phyloP scores from a whole-genome alignment of 768 basidiomycete genomes.

The Dacryopinax spathularia region DNA sequence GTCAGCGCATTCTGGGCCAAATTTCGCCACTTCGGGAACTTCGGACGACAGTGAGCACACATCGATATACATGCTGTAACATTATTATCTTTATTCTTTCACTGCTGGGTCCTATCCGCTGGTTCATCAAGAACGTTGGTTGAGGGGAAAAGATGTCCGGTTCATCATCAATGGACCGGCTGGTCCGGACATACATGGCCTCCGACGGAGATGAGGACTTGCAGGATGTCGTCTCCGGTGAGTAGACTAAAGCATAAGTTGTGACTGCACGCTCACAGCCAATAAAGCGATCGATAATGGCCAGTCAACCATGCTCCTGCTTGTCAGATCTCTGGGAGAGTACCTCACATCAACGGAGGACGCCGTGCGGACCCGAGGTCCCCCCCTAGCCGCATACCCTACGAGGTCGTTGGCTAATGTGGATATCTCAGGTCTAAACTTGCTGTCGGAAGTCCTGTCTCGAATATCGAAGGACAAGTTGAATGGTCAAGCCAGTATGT shows the following conservation, averaged over 20 bases:
- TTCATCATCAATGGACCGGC: conserved; percentile 25
- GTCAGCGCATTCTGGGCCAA: not conserved
- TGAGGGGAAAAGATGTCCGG: too few species aligned
- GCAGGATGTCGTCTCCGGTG: conserved; percentile 45
- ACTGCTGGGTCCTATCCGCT: too few species aligned
- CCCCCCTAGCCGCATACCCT: conserved; percentile 4
- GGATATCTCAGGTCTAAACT: conserved; percentile 55
- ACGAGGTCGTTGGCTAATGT: not conserved
- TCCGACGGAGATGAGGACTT: conserved; percentile 47
- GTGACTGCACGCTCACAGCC: not conserved
- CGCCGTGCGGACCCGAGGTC: conserved; percentile 64
- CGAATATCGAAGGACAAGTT: conserved; percentile 46
- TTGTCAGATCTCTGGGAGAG: conserved; percentile 78
- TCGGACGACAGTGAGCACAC: not conserved
- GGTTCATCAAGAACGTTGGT: too few species aligned
- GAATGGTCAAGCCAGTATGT: conserved; percentile 69
- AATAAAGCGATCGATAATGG: conserved; percentile 39
- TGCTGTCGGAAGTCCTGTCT: conserved; percentile 59
- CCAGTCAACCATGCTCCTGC: conserved; percentile 45
- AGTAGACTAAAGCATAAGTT: conserved; percentile 14
- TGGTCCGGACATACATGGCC: conserved; percentile 60
- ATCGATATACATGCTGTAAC: not conserved
- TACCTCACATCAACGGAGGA: conserved; percentile 82
- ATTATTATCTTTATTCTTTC: not conserved
- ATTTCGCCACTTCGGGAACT: not conserved